Conservation (phyloP, 352 stramenopile genomes). For the Discostella stelligera region DNA sequence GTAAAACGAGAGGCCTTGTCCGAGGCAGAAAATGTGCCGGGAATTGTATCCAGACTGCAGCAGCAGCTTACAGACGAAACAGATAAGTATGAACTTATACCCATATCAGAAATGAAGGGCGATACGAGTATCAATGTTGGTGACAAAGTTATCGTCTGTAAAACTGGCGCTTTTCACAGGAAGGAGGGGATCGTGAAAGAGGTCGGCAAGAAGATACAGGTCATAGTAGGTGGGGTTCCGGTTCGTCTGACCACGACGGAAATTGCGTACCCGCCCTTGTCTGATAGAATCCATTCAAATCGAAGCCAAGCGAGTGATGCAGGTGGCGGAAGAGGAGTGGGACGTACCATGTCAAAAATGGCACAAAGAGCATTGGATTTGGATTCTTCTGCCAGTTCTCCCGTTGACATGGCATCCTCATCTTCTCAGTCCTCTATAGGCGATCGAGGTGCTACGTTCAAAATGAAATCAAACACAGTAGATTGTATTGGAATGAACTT, state of each 20-base stretch:
- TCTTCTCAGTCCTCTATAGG: slow-evolving; percentile 2
- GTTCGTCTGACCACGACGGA: slow-evolving; percentile 69
- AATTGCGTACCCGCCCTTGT: slow-evolving; percentile 48
- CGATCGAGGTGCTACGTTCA: slow-evolving; percentile 49
- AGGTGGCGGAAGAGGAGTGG: slow-evolving; percentile 4
- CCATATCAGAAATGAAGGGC: slow-evolving; percentile 64
- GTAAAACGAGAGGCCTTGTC: slow-evolving; percentile 72
- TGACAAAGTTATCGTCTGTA: slow-evolving; percentile 70
- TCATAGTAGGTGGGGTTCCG: slow-evolving; percentile 47
- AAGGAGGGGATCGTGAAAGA: slow-evolving; percentile 59
- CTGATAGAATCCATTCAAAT: not conserved
- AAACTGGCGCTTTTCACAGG: slow-evolving; percentile 60
- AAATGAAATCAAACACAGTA: slow-evolving; percentile 79
- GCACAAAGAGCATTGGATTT: slow-evolving; percentile 56
- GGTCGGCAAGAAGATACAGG: slow-evolving; percentile 56
- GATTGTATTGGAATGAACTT: slow-evolving; percentile 76
- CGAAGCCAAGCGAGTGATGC: not conserved
- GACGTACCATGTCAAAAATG: slow-evolving; percentile 50
- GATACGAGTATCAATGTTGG: slow-evolving; percentile 53
- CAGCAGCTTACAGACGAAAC: slow-evolving; percentile 27
- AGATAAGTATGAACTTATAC: slow-evolving; percentile 55
- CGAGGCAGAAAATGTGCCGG: slow-evolving; percentile 73
- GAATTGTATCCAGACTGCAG: slow-evolving; percentile 47
- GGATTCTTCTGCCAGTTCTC: slow-evolving; percentile 36
- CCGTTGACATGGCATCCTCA: slow-evolving; percentile 21